Percentiles rank a stretch among this genome's conserved stretches.
Evolutionary conservation across 208 protist genomes (phyloP).

Genomic region (Trypanosoma melophagium): DNA sequence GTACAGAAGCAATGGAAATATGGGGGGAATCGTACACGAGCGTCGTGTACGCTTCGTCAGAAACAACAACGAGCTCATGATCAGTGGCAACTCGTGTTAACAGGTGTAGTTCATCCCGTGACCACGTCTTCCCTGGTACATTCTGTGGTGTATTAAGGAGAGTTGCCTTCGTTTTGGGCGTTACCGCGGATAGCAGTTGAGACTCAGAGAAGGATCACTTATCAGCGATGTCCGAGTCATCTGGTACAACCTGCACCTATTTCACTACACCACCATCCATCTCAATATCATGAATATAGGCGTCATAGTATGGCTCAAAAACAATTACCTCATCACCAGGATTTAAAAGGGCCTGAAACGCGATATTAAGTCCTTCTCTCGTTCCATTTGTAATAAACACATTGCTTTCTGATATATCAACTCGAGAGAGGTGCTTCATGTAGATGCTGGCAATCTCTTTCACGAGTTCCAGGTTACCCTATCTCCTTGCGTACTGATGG

Average conservation of each 20-base stretch:
- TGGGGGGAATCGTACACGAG: slow-evolving; percentile 74
- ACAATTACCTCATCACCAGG: slow-evolving; percentile 92
- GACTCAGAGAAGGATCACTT: slow-evolving; percentile 56
- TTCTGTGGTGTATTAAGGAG: slow-evolving; percentile 95
- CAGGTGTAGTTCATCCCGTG: slow-evolving; percentile 55
- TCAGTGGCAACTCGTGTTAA: slow-evolving; percentile 73
- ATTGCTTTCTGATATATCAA: slow-evolving; percentile 53
- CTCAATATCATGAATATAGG: slow-evolving; percentile 69
- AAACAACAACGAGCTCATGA: slow-evolving; percentile 63
- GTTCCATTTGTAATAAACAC: slow-evolving; percentile 82
- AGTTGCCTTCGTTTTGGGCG: slow-evolving; percentile 76
- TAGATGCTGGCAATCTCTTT: slow-evolving; percentile 63
- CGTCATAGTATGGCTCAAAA: slow-evolving; percentile 93
- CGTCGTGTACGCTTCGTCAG: slow-evolving; percentile 92
- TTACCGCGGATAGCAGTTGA: slow-evolving; percentile 63
- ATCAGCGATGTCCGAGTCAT: slow-evolving; percentile 31
- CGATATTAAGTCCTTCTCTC: slow-evolving; percentile 76
- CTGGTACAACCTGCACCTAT: slow-evolving; percentile 73
- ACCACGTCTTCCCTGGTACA: slow-evolving; percentile 79
- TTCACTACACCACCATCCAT: slow-evolving; percentile 67
- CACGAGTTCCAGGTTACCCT: slow-evolving; percentile 73
- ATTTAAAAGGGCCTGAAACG: slow-evolving; percentile 80
- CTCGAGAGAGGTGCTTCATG: slow-evolving; percentile 40
- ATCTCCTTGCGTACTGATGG: slow-evolving; percentile 83
- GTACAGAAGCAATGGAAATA: slow-evolving; percentile 67